Percentiles rank a stretch among this genome's conserved stretches.
phyloP scores from a whole-genome alignment of 208 protist genomes.

The Trypanosoma theileri region DNA sequence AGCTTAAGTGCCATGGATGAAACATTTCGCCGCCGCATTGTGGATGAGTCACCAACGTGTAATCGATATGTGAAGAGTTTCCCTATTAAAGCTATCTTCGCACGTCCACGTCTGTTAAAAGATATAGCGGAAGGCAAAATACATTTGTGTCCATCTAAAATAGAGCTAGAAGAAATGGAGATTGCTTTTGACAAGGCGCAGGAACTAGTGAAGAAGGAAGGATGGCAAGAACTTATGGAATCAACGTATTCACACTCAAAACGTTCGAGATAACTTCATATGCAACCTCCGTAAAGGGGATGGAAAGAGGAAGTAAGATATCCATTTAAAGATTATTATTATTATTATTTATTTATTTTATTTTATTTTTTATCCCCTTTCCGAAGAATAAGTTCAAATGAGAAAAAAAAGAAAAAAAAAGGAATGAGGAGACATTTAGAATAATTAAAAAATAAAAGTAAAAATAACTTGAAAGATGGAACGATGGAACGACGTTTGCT shows the following conservation, averaged over 20 bases:
- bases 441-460: no score
- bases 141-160: slow-evolving; percentile 36
- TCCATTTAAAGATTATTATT: background rate
- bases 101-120: slow-evolving; percentile 49
- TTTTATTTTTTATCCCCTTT: slow-evolving; percentile 4
- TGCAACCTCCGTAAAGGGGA: no score
- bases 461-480: no score
- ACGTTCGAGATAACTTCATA: background rate
- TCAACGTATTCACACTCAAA: slow-evolving; percentile 4
- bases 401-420: no score
- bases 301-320: no score
- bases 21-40: slow-evolving; percentile 50
- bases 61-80: slow-evolving; percentile 62
- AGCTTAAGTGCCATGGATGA: slow-evolving; percentile 53
- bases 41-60: slow-evolving; percentile 34
- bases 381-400: no score
- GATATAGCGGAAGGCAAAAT: slow-evolving; percentile 48
- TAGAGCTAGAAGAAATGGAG: slow-evolving; percentile 58
- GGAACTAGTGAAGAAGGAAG: slow-evolving; percentile 50
- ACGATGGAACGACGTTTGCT: no score
- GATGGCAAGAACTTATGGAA: slow-evolving; percentile 45
- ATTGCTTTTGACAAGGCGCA: slow-evolving; percentile 32
- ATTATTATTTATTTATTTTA: slow-evolving; percentile 7
- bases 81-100: slow-evolving; percentile 65
- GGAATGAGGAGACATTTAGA: no score